Conservation (phyloP, 2,329 filamentous ascomycete genomes). For the Cryphonectria carpinicola region DNA sequence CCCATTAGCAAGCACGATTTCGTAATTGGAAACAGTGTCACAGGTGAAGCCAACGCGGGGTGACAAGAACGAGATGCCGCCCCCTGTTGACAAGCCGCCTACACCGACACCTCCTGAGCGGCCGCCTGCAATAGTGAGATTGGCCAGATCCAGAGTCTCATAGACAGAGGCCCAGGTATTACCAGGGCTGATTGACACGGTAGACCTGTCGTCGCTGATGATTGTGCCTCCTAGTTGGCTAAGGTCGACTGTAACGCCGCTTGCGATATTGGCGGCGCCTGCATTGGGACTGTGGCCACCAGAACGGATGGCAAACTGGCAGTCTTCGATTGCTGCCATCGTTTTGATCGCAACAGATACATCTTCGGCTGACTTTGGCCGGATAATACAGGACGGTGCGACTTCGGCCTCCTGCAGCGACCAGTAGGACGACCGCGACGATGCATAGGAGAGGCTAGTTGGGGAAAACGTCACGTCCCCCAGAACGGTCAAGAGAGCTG, state of each 20-base stretch:
- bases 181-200: not conserved
- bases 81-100: conserved; percentile 19
- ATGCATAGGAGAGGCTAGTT: not conserved
- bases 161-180: conserved; percentile 1
- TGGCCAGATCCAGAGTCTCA: not conserved
- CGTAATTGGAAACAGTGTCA: conserved; percentile 19
- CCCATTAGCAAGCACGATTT: conserved; percentile 17
- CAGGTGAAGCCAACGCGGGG: conserved; percentile 19
- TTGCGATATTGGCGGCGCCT: conserved; percentile 2
- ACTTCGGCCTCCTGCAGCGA: not conserved
- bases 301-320: not conserved
- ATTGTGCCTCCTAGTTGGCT: not conserved
- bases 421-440: not conserved
- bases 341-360: not conserved
- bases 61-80: conserved; percentile 22
- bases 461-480: not conserved
- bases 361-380: not conserved
- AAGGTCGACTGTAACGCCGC: not conserved
- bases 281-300: conserved; percentile 1
- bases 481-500: not conserved
- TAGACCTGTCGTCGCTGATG: conserved; percentile 5
- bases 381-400: not conserved
- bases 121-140: conserved; percentile 18
- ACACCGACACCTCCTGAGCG: conserved; percentile 18
- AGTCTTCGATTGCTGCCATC: not conserved